These are phyloP conservation scores for Phytophthora rubi DNA, from an alignment of 352 stramenopile species.

Conservation along the genomic window DNA sequence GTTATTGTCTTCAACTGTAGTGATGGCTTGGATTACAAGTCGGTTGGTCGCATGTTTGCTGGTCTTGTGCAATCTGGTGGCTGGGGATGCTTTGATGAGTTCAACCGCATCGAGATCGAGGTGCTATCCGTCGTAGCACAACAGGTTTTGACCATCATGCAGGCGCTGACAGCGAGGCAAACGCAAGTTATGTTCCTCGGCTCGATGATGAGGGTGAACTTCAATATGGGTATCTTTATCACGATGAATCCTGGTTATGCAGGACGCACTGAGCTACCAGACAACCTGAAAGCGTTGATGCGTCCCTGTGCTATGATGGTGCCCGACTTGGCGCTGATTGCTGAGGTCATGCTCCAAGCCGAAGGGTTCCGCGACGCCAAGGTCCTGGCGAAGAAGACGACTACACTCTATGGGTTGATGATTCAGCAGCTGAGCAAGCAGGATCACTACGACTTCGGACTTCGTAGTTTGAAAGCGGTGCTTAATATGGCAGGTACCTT, in stretches of 20 bases:
- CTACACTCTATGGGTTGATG: conserved; percentile 87
- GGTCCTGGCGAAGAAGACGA: conserved; percentile 85
- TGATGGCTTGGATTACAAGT: conserved; percentile 95
- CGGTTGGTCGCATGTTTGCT: conserved; percentile 93
- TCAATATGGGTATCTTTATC: conserved; percentile 93
- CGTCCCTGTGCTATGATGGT: conserved; percentile 91
- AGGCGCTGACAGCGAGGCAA: conserved; percentile 81
- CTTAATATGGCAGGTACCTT: conserved; percentile 86
- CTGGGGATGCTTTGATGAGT: conserved; percentile 96
- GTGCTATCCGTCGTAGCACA: conserved; percentile 94
- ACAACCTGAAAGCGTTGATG: conserved; percentile 90
- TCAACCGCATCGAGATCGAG: conserved; percentile 97
- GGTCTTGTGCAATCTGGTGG: conserved; percentile 92
- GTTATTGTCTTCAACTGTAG: conserved; percentile 96
- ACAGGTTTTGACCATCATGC: conserved; percentile 91
- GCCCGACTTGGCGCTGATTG: conserved; percentile 83
- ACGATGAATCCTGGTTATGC: conserved; percentile 94
- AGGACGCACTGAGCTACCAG: conserved; percentile 88
- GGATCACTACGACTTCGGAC: conserved; percentile 89
- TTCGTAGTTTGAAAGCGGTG: conserved; percentile 85
- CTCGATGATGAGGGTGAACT: conserved; percentile 84
- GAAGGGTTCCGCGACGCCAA: conserved; percentile 88
- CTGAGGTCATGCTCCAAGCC: conserved; percentile 88
- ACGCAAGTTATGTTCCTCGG: conserved; percentile 86
- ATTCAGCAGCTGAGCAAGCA: conserved; percentile 90